phyloP scores from a whole-genome alignment of 768 basidiomycete species.

The Botryobasidium botryosum region DNA sequence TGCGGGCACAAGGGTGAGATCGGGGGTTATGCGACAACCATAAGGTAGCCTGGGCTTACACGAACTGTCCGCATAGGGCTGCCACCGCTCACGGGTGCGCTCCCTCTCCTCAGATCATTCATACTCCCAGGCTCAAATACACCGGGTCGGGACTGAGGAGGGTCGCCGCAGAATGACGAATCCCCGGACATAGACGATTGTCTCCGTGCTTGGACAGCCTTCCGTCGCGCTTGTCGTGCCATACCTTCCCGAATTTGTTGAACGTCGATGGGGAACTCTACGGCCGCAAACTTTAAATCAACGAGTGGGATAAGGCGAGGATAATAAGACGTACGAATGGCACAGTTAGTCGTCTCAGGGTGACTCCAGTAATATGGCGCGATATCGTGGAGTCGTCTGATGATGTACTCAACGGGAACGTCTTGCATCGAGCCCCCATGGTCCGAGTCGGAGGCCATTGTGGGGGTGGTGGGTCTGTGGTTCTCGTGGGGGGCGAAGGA shows the following conservation, averaged over 20 bases:
- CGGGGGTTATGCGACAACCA: background rate
- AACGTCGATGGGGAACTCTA: conserved; percentile 29
- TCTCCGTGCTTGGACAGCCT: conserved; percentile 5
- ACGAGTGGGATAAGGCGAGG: background rate
- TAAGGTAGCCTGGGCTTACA: conserved; percentile 26
- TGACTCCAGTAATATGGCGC: conserved; percentile 60
- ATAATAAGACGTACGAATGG: conserved; percentile 33
- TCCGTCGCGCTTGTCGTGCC: too few species aligned
- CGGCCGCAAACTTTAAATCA: conserved; percentile 7
- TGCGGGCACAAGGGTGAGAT: conserved; percentile 18
- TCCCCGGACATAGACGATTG: conserved; percentile 9
- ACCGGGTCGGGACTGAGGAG: conserved; percentile 1
- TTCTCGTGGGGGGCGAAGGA: background rate
- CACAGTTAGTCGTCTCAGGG: conserved; percentile 62
- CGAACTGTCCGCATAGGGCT: conserved; percentile 30
- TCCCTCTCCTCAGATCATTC: conserved; percentile 1
- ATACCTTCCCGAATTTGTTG: too few species aligned
- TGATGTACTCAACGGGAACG: conserved; percentile 57
- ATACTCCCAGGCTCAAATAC: conserved; percentile 16
- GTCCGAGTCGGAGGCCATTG: conserved; percentile 2
- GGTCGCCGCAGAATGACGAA: background rate
- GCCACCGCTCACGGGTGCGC: conserved; percentile 2
- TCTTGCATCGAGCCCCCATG: conserved; percentile 13
- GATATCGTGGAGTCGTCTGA: conserved; percentile 47
- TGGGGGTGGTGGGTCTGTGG: background rate